Percentiles rank a stretch among this genome's conserved stretches.
phyloP scores from a whole-genome alignment of 495 filamentous ascomycete species.

The Bathelium albidoporum region DNA sequence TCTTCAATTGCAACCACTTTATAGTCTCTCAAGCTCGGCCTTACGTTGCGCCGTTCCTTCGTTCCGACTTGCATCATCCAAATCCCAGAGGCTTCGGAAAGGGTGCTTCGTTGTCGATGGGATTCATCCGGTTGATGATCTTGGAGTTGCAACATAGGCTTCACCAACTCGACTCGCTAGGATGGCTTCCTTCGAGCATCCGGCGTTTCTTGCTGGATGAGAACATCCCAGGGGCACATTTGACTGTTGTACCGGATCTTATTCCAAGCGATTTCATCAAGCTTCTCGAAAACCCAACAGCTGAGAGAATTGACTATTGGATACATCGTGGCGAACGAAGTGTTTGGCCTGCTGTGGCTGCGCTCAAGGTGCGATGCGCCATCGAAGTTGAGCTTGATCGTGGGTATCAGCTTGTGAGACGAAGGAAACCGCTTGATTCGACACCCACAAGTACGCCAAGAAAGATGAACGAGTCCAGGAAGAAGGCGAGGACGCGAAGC shows the following conservation, averaged over 20 bases:
- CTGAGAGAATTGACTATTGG: constrained; percentile 71
- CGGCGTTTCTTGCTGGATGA: constrained; percentile 81
- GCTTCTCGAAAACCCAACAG: constrained; percentile 70
- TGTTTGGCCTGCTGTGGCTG: constrained; percentile 85
- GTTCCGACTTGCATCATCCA: constrained; percentile 68
- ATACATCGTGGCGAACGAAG: constrained; percentile 72
- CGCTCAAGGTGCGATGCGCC: constrained; percentile 71
- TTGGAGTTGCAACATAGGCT: constrained; percentile 76
- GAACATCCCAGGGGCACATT: constrained; percentile 64
- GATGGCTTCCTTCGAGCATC: constrained; percentile 55
- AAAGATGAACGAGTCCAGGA: constrained; percentile 3
- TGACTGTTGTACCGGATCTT: constrained; percentile 78
- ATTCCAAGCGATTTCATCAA: constrained; percentile 58
- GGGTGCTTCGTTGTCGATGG: constrained; percentile 41
- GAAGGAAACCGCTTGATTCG: constrained; percentile 40
- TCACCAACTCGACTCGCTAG: constrained; percentile 67
- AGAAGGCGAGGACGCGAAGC: neutral
- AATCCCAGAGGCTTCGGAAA: constrained; percentile 39
- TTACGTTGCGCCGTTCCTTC: constrained; percentile 76
- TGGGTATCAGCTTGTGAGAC: constrained; percentile 67
- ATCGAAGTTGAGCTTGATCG: constrained; percentile 80
- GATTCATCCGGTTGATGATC: constrained; percentile 57
- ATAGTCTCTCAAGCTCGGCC: constrained; percentile 70
- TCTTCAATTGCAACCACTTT: constrained; percentile 92
- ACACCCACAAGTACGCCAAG: neutral